These are phyloP conservation scores for Dioszegia hungarica DNA, from an alignment of 768 basidiomycete species.

Conservation along the genomic window DNA sequence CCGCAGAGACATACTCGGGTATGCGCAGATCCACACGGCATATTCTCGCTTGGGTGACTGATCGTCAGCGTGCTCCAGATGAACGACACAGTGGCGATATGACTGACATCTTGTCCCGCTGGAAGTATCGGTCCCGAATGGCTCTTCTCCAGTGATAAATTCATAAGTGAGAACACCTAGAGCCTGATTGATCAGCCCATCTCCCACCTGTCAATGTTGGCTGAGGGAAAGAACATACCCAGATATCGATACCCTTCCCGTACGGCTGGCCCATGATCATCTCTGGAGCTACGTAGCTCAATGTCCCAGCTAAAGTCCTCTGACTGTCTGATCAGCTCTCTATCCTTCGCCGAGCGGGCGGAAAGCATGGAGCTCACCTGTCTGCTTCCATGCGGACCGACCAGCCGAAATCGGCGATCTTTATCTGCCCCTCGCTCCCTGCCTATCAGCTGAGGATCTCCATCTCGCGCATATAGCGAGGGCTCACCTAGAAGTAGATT, in stretches of 20 bases:
- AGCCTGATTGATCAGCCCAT: constrained; percentile 53
- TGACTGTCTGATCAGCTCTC: constrained; percentile 48
- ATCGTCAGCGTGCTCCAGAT: background rate
- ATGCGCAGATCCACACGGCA: constrained; percentile 70
- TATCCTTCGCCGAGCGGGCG: background rate
- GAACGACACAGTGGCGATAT: background rate
- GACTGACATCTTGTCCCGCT: constrained; percentile 27
- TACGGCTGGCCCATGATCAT: constrained; percentile 94
- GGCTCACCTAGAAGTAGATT: constrained; percentile 77
- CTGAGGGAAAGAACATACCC: no score
- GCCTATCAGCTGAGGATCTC: background rate
- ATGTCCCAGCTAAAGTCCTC: constrained; percentile 86
- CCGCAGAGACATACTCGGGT: constrained; percentile 58
- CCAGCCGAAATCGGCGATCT: constrained; percentile 98
- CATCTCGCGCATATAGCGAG: no score
- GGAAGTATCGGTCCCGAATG: constrained; percentile 60
- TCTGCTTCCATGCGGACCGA: constrained; percentile 35
- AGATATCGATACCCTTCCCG: constrained; percentile 84
- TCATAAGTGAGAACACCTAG: constrained; percentile 93
- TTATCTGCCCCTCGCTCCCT: constrained; percentile 80
- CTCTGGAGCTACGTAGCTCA: constrained; percentile 95
- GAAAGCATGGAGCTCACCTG: background rate
- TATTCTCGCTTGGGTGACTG: constrained; percentile 68
- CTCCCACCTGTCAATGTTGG: no score
- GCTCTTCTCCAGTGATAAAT: constrained; percentile 78